Evolutionary conservation across 139 green algal genomes (phyloP).

Genomic region (Mesostigma viride): DNA sequence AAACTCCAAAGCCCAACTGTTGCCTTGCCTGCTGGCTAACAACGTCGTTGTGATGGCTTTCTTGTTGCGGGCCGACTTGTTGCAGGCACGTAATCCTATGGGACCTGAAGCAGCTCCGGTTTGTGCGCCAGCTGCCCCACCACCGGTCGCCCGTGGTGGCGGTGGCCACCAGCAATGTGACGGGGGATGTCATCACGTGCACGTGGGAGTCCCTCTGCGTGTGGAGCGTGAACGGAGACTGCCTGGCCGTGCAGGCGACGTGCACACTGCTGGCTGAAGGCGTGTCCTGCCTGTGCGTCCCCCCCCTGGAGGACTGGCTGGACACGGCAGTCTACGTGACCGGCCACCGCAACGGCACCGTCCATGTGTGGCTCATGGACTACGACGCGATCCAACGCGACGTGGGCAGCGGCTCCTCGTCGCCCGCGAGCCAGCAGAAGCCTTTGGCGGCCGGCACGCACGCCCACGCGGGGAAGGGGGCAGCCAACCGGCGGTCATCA

Average conservation of each 20-base stretch:
- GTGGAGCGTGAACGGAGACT: constrained; percentile 31
- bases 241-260: constrained; percentile 18
- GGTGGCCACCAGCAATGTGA: constrained; percentile 20
- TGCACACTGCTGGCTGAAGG: neutral
- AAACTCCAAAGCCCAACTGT: too few relatives aligned
- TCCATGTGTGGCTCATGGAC: constrained; percentile 26
- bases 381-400: too few relatives aligned
- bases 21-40: too few relatives aligned
- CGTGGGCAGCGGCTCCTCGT: too few relatives aligned
- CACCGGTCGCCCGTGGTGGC: constrained; percentile 12
- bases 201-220: constrained; percentile 13
- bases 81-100: constrained; percentile 51
- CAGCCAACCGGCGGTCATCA: too few relatives aligned
- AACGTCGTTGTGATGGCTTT: too few relatives aligned
- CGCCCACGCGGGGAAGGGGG: too few relatives aligned
- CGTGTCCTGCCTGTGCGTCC: constrained; percentile 16
- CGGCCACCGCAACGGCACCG: constrained; percentile 16
- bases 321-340: constrained; percentile 18
- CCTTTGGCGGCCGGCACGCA: too few relatives aligned
- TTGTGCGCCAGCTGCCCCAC: constrained; percentile 23
- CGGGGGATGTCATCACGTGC: constrained; percentile 14
- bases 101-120: constrained; percentile 34
- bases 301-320: constrained; percentile 17
- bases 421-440: too few relatives aligned
- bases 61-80: too few relatives aligned